Conservation (phyloP, 176 grass and related monocot species). For the Avena atlantica region DNA sequence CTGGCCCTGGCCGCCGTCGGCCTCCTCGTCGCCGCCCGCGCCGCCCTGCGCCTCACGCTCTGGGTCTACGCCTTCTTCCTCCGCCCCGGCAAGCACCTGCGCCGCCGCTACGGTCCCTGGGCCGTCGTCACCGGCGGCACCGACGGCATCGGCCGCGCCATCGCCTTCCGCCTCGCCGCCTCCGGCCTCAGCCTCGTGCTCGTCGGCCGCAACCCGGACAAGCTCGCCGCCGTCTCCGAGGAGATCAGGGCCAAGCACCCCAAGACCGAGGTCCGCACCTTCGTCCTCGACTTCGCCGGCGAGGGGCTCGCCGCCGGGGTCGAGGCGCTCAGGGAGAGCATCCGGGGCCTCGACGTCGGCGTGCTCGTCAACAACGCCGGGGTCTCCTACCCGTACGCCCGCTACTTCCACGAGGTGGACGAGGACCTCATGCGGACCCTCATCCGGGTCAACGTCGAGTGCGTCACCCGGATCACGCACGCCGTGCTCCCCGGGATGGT, state of each 20-base stretch:
- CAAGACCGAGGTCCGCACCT: conserved; percentile 60
- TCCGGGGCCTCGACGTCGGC: conserved; percentile 76
- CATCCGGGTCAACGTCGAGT: conserved; percentile 87
- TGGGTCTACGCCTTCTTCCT: conserved; percentile 85
- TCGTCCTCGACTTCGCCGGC: conserved; percentile 76
- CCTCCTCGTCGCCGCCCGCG: conserved; percentile 49
- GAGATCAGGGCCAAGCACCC: conserved; percentile 69
- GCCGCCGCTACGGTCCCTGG: conserved; percentile 85
- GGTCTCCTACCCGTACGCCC: conserved; percentile 88
- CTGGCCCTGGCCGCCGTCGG: conserved; percentile 63
- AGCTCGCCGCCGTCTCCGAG: conserved; percentile 60
- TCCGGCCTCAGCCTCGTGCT: conserved; percentile 74
- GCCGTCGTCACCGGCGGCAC: conserved; percentile 87
- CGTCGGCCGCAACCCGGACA: conserved; percentile 83
- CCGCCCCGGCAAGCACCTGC: conserved; percentile 79
- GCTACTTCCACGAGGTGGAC: conserved; percentile 97
- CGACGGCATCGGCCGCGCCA: conserved; percentile 84
- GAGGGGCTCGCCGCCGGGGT: conserved; percentile 67
- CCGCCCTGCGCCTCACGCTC: conserved; percentile 55
- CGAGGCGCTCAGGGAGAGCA: conserved; percentile 54
- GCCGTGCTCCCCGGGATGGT: conserved; percentile 82
- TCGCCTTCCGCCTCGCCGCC: conserved; percentile 75
- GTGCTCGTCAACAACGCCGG: conserved; percentile 91
- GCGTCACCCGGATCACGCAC: conserved; percentile 80
- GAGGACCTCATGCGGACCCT: conserved; percentile 78